Percentiles rank a stretch among this genome's conserved stretches.
Conservation (phyloP, 352 stramenopile genomes). For the Globisporangium okanoganense region DNA sequence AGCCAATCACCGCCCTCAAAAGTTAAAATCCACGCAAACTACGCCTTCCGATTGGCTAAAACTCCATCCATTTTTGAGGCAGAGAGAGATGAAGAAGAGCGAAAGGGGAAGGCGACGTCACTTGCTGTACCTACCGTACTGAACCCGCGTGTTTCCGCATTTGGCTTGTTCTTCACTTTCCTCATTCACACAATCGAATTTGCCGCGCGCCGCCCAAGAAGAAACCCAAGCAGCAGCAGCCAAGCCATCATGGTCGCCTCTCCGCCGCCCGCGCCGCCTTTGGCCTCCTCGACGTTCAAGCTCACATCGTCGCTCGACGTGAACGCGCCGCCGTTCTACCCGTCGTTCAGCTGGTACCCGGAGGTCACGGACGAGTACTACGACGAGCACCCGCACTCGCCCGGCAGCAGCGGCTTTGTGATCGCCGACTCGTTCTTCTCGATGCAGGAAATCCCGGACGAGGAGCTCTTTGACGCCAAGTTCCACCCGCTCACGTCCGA, state of each 20-base stretch:
- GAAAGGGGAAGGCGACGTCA: neutral
- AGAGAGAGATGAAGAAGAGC: neutral
- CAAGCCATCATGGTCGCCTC: constrained; percentile 24
- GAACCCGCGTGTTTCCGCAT: neutral
- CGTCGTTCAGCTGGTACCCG: constrained; percentile 51
- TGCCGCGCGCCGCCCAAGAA: constrained; percentile 12
- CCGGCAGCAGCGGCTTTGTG: constrained; percentile 56
- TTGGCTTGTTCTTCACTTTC: constrained; percentile 1
- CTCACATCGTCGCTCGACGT: constrained; percentile 44
- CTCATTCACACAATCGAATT: constrained; percentile 15
- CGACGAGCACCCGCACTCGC: constrained; percentile 50
- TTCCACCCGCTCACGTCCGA: constrained; percentile 52
- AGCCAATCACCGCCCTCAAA: neutral
- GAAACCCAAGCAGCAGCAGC: constrained; percentile 5
- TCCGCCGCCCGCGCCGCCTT: constrained; percentile 16
- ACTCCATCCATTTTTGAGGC: neutral
- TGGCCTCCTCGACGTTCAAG: no score
- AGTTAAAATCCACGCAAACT: neutral
- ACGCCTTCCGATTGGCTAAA: neutral
- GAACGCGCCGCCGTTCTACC: constrained; percentile 54
- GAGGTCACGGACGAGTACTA: constrained; percentile 68
- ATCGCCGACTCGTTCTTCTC: constrained; percentile 52
- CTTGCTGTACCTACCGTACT: neutral
- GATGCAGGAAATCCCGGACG: constrained; percentile 57
- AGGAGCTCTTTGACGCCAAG: constrained; percentile 73